Percentiles rank a stretch among this genome's conserved stretches.
phyloP scores from a whole-genome alignment of 306 rosid species.

The Rubus idaeus region DNA sequence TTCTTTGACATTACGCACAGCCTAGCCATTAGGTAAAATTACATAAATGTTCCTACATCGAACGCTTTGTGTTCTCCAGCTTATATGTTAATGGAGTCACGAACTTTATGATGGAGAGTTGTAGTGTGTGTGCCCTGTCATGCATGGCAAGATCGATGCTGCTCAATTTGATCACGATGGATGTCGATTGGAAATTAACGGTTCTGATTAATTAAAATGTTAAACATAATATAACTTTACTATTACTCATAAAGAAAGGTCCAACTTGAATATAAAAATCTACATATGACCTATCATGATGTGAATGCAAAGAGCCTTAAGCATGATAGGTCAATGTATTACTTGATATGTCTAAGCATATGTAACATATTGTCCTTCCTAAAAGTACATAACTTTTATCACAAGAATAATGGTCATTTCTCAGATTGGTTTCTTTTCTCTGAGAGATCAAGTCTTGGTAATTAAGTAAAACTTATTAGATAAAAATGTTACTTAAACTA shows the following conservation, averaged over 20 bases:
- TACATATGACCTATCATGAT: background rate
- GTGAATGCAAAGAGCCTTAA: background rate
- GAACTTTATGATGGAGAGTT: background rate
- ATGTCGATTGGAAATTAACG: background rate
- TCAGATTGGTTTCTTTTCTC: background rate
- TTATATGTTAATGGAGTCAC: background rate
- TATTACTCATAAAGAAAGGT: background rate
- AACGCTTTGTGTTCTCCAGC: slow-evolving; percentile 5
- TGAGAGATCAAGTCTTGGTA: background rate
- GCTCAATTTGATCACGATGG: background rate
- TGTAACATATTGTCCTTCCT: background rate
- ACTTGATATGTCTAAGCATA: background rate
- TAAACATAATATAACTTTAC: too few species aligned
- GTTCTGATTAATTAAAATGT: background rate
- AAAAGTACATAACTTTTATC: background rate
- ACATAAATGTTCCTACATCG: background rate
- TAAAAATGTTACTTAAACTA: too few species aligned
- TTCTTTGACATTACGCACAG: background rate
- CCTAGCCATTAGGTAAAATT: background rate
- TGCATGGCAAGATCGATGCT: background rate
- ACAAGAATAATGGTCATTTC: background rate
- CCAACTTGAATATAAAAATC: background rate
- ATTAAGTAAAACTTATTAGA: too few species aligned
- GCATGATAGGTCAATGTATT: background rate
- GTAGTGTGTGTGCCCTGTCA: background rate